Percentiles rank a stretch among this genome's conserved stretches.
Evolutionary conservation across 2,329 filamentous ascomycete species (phyloP).

Genomic region (Dothidotthia symphoricarpi): DNA sequence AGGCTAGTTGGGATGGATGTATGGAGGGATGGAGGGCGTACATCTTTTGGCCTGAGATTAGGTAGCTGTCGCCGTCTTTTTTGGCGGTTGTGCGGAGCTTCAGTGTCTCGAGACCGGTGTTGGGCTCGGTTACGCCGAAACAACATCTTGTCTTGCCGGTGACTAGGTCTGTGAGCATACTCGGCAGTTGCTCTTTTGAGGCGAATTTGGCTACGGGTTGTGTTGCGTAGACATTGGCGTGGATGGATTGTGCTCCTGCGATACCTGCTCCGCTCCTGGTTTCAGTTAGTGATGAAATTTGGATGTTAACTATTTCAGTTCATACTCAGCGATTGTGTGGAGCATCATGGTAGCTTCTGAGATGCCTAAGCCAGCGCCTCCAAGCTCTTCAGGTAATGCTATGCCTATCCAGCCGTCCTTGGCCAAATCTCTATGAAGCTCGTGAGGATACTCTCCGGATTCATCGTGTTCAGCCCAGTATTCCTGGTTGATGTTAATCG

Average conservation of each 20-base stretch:
- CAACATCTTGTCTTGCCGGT: constrained; percentile 69
- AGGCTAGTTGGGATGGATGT: constrained; percentile 13
- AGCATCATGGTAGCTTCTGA: constrained; percentile 85
- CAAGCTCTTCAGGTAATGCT: constrained; percentile 70
- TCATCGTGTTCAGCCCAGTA: constrained; percentile 78
- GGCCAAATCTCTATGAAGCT: constrained; percentile 73
- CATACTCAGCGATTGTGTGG: constrained; percentile 72
- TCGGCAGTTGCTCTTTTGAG: constrained; percentile 60
- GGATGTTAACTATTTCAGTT: too few species aligned
- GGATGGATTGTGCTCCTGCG: constrained; percentile 61
- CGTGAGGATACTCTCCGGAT: constrained; percentile 66
- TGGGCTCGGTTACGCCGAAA: constrained; percentile 83
- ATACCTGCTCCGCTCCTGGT: constrained; percentile 65
- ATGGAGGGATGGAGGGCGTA: too few species aligned
- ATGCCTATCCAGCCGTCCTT: constrained; percentile 80
- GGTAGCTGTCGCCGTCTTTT: constrained; percentile 61
- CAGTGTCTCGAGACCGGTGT: constrained; percentile 75
- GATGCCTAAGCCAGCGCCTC: constrained; percentile 73
- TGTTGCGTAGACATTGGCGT: constrained; percentile 69
- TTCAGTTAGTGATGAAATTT: too few species aligned
- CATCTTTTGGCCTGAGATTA: constrained; percentile 76
- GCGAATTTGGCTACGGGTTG: constrained; percentile 74
- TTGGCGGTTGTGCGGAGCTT: constrained; percentile 52
- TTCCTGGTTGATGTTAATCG: neutral
- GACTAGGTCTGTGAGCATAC: constrained; percentile 69